Evolutionary conservation across 176 grass and related monocot genomes (phyloP).

Genomic region (Carex scoparia): DNA sequence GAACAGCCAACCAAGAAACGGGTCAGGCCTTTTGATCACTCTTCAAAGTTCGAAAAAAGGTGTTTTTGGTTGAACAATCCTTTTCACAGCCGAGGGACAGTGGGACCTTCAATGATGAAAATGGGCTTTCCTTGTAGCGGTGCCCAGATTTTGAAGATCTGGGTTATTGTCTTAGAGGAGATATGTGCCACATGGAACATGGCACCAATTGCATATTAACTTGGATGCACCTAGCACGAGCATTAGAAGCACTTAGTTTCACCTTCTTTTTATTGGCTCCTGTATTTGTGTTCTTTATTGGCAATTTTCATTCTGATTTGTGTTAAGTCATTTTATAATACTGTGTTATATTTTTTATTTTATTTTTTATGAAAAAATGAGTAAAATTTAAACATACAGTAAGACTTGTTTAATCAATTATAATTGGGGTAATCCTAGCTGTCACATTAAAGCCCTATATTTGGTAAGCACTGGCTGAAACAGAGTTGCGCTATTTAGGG

Average conservation of each 20-base stretch:
- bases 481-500: background rate
- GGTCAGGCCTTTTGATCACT: conserved; percentile 15
- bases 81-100: conserved; percentile 26
- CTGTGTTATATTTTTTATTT: background rate
- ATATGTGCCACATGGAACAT: conserved; percentile 99
- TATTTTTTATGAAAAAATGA: background rate
- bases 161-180: conserved; percentile 91
- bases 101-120: conserved; percentile 61
- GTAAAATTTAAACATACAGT: background rate
- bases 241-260: background rate
- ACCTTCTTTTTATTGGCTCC: background rate
- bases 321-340: conserved; percentile 6
- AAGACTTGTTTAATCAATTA: background rate
- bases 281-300: conserved; percentile 12
- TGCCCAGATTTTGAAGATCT: conserved; percentile 90
- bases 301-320: conserved; percentile 1
- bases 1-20: conserved; percentile 42
- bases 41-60: conserved; percentile 49
- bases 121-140: conserved; percentile 63
- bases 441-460: background rate
- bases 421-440: background rate
- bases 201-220: conserved; percentile 51
- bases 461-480: background rate
- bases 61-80: conserved; percentile 11
- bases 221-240: conserved; percentile 10